A percentile compares a stretch with the other conserved stretches of the same genome.
These are phyloP conservation scores for Microstroma glucosiphilum DNA, from an alignment of 1,284 basidiomycete genomes.

Conservation along the genomic window DNA sequence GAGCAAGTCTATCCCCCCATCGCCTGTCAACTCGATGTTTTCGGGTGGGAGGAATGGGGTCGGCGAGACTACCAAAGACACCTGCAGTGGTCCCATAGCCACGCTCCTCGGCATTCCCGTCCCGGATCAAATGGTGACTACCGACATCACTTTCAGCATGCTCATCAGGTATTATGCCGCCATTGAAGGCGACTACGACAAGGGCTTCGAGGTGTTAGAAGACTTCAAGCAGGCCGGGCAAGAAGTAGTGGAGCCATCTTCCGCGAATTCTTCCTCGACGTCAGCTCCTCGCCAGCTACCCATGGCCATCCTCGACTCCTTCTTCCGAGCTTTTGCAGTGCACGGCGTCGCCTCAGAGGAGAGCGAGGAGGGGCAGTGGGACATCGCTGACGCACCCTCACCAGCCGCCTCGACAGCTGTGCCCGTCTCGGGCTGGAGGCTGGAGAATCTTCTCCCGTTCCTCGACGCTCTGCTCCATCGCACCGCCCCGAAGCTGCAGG, in stretches of 20 bases:
- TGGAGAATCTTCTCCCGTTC: not conserved
- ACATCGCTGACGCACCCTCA: not conserved
- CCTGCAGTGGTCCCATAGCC: not conserved
- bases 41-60: not conserved
- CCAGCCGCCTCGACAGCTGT: too few species aligned
- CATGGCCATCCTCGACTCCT: not conserved
- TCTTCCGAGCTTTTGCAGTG: not conserved
- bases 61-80: not conserved
- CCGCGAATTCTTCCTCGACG: not conserved
- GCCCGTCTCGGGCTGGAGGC: not conserved
- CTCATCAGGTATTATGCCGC: not conserved
- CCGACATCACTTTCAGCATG: not conserved
- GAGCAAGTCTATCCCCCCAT: not conserved
- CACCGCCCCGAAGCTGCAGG: not conserved
- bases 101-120: not conserved
- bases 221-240: not conserved
- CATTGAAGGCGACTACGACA: not conserved
- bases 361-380: not conserved
- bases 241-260: too few species aligned
- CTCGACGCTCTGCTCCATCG: not conserved
- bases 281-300: not conserved
- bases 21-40: not conserved
- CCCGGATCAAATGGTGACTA: not conserved
- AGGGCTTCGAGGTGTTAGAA: not conserved
- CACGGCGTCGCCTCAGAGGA: not conserved